Evolutionary conservation across 306 rosid genomes (phyloP).

Genomic region (Begonia loranthoides): DNA sequence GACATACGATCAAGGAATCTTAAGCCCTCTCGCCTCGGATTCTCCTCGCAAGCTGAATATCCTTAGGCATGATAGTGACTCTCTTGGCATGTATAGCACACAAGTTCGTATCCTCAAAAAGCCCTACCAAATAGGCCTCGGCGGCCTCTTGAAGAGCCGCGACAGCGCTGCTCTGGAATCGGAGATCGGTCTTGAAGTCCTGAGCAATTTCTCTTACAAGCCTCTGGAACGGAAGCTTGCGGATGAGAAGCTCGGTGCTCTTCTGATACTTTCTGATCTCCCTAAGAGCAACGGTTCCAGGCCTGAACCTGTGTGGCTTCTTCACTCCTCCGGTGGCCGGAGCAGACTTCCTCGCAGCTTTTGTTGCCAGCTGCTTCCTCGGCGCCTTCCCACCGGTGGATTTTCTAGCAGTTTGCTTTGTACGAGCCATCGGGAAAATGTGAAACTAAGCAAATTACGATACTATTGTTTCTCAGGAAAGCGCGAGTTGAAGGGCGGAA

Average conservation of each 20-base stretch:
- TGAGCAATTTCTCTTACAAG: slow-evolving; percentile 20
- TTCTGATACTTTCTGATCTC: slow-evolving; percentile 22
- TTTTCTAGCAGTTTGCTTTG: slow-evolving; percentile 18
- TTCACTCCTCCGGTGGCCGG: slow-evolving; percentile 16
- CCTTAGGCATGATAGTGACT: slow-evolving; percentile 10
- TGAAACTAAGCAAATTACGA: no score
- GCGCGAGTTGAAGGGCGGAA: no score
- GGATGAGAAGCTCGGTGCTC: slow-evolving; percentile 18
- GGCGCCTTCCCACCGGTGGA: slow-evolving; percentile 24
- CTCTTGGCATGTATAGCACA: slow-evolving; percentile 18
- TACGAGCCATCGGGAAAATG: slow-evolving; percentile 10
- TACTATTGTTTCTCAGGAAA: no score
- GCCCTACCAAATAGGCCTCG: slow-evolving; percentile 17
- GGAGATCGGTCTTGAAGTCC: slow-evolving; percentile 20
- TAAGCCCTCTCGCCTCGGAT: slow-evolving; percentile 15
- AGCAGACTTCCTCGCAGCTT: slow-evolving; percentile 19
- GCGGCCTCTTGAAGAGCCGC: slow-evolving; percentile 24
- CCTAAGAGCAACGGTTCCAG: slow-evolving; percentile 12
- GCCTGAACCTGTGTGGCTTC: slow-evolving; percentile 21
- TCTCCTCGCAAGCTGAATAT: slow-evolving; percentile 8
- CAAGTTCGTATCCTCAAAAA: slow-evolving; percentile 18
- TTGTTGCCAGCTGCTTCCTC: slow-evolving; percentile 19
- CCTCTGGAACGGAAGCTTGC: slow-evolving; percentile 22
- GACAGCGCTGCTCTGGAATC: slow-evolving; percentile 22
- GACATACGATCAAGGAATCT: not conserved